These are phyloP conservation scores for Gossypium longicalyx DNA, from an alignment of 345 rosid genomes.

Conservation along the genomic window DNA sequence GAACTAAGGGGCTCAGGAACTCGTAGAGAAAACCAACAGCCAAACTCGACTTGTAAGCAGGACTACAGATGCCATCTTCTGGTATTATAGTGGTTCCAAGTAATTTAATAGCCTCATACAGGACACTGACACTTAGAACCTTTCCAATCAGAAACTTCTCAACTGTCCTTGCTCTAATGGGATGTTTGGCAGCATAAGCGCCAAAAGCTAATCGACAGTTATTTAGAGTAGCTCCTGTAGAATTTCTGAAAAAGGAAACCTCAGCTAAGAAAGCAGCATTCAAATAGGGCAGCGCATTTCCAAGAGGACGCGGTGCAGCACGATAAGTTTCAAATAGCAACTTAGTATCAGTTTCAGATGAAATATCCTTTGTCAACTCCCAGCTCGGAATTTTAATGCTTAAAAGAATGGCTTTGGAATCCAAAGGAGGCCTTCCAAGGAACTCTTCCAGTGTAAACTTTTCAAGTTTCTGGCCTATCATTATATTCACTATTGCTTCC, in stretches of 20 bases:
- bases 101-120: constrained; percentile 54
- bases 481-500: constrained; percentile 42
- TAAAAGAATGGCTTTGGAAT: constrained; percentile 40
- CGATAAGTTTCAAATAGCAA: constrained; percentile 70
- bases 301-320: constrained; percentile 71
- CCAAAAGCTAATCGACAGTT: constrained; percentile 69
- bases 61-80: constrained; percentile 31
- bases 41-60: constrained; percentile 66
- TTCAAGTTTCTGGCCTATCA: constrained; percentile 27
- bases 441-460: constrained; percentile 50
- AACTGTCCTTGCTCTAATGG: constrained; percentile 53
- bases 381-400: constrained; percentile 45
- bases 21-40: constrained; percentile 70
- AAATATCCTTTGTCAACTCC: constrained; percentile 20
- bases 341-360: constrained; percentile 25
- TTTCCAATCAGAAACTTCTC: constrained; percentile 64
- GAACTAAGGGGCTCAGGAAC: constrained; percentile 47
- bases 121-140: constrained; percentile 37
- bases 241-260: constrained; percentile 33
- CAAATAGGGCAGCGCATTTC: constrained; percentile 69
- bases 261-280: constrained; percentile 78
- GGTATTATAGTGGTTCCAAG: constrained; percentile 47
- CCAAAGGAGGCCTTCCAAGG: constrained; percentile 50
- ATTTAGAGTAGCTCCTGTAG: constrained; percentile 33
- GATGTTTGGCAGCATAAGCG: constrained; percentile 60